phyloP scores from a whole-genome alignment of 139 green algal species.

The Micractinium conductrix region DNA sequence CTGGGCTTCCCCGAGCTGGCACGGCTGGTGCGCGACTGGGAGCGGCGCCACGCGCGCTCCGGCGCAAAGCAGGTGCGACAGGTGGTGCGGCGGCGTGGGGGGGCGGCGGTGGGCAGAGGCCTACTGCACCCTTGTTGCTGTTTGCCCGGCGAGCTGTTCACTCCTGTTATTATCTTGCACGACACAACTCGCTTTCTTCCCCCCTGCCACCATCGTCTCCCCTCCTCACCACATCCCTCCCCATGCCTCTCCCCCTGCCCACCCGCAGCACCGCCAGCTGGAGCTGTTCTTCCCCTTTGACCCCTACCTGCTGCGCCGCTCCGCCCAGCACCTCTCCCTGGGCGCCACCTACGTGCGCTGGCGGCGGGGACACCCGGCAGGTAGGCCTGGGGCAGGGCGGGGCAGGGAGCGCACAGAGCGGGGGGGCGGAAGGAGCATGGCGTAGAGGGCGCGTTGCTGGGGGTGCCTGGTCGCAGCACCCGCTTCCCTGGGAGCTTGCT shows the following conservation, averaged over 20 bases:
- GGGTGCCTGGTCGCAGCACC: no score
- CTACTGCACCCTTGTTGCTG: no score
- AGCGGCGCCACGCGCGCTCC: slow-evolving; percentile 26
- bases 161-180: no score
- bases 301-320: slow-evolving; percentile 89
- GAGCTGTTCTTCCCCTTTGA: slow-evolving; percentile 90
- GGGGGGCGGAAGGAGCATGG: no score
- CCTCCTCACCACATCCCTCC: not conserved
- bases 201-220: not conserved
- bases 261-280: not conserved
- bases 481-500: no score
- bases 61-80: slow-evolving; percentile 15
- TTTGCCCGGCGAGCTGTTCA: no score
- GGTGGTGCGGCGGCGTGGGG: not conserved
- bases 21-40: slow-evolving; percentile 29
- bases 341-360: slow-evolving; percentile 55
- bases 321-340: slow-evolving; percentile 64
- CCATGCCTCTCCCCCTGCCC: not conserved
- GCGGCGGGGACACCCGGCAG: slow-evolving; percentile 44
- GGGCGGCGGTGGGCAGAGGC: not conserved
- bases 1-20: slow-evolving; percentile 56
- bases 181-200: not conserved
- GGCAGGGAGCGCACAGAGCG: no score
- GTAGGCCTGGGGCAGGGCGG: no score
- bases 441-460: no score